Evolutionary conservation across 2,329 filamentous ascomycete genomes (phyloP).

Genomic region (Madurella mycetomatis): DNA sequence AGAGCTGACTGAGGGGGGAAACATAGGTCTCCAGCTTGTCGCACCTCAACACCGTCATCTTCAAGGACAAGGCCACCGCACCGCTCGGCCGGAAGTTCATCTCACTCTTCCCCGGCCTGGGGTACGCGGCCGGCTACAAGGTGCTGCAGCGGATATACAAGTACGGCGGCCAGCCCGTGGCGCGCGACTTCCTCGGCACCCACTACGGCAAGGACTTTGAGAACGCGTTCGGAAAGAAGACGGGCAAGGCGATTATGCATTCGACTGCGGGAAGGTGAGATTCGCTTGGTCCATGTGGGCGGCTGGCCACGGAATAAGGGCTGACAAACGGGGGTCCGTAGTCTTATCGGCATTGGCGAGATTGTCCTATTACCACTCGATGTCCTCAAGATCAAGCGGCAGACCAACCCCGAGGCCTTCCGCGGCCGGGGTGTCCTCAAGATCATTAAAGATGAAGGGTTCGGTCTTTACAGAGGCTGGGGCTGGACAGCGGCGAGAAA

Average conservation of each 20-base stretch:
- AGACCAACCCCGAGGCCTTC: constrained; percentile 98
- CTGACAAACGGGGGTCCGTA: constrained; percentile 32
- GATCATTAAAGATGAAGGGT: constrained; percentile 90
- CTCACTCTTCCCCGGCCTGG: constrained; percentile 92
- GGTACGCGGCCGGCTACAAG: constrained; percentile 98
- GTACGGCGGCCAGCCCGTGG: constrained; percentile 95
- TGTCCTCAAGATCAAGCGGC: constrained; percentile 98
- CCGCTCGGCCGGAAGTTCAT: constrained; percentile 74
- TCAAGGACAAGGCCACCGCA: constrained; percentile 79
- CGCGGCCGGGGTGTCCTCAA: constrained; percentile 83
- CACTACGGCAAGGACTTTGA: constrained; percentile 85
- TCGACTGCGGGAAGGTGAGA: constrained; percentile 84
- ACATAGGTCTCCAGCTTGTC: constrained; percentile 50
- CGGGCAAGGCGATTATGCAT: constrained; percentile 96
- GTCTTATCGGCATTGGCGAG: constrained; percentile 94
- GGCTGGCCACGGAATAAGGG: not conserved
- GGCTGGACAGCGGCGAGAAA: constrained; percentile 97
- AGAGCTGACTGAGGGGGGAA: constrained; percentile 21
- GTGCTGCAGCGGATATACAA: constrained; percentile 97
- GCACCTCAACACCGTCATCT: constrained; percentile 85
- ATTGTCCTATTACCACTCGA: constrained; percentile 92
- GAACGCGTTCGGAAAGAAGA: constrained; percentile 87
- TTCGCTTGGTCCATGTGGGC: not conserved
- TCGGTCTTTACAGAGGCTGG: constrained; percentile 92
- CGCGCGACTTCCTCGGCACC: constrained; percentile 77